A percentile compares a stretch with the other conserved stretches of the same genome.
These are phyloP conservation scores for Cyberlindnera americana DNA, from an alignment of 805 yeast species.

Conservation along the genomic window DNA sequence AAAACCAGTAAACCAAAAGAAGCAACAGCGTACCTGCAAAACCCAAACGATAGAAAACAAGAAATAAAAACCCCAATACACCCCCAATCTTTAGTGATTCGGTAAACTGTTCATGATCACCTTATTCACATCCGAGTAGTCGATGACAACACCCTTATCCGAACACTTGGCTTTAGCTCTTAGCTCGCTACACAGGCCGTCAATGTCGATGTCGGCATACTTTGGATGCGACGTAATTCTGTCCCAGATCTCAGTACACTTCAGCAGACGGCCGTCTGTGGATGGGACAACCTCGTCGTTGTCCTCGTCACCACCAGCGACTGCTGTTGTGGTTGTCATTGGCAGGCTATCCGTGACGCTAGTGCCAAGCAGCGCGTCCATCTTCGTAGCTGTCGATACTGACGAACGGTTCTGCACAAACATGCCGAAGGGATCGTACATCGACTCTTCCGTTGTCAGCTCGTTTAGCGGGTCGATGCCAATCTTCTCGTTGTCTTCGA, in stretches of 20 bases:
- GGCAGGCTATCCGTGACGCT: not conserved
- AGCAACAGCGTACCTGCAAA: too few relatives aligned
- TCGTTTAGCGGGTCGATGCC: constrained; percentile 36
- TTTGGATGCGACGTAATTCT: constrained; percentile 91
- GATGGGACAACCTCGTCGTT: constrained; percentile 59
- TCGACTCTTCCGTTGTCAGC: constrained; percentile 53
- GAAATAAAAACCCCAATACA: not conserved
- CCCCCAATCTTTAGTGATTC: not conserved
- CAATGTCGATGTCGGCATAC: constrained; percentile 90
- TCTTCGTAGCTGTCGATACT: not conserved
- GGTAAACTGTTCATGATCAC: constrained; percentile 31
- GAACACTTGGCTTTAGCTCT: constrained; percentile 93
- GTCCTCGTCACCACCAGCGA: not conserved
- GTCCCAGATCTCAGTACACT: constrained; percentile 95
- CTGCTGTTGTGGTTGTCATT: not conserved
- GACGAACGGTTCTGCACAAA: constrained; percentile 10
- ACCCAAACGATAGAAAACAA: not conserved
- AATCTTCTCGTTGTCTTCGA: constrained; percentile 19
- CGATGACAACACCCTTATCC: constrained; percentile 86
- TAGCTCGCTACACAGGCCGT: constrained; percentile 86
- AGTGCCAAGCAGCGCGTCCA: constrained; percentile 5
- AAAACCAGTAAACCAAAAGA: too few relatives aligned
- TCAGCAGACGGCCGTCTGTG: constrained; percentile 54
- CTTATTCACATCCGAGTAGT: constrained; percentile 71
- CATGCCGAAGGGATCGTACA: constrained; percentile 49